phyloP scores from a whole-genome alignment of 1,139 yeast species.

The Pneumocystis sp. region DNA sequence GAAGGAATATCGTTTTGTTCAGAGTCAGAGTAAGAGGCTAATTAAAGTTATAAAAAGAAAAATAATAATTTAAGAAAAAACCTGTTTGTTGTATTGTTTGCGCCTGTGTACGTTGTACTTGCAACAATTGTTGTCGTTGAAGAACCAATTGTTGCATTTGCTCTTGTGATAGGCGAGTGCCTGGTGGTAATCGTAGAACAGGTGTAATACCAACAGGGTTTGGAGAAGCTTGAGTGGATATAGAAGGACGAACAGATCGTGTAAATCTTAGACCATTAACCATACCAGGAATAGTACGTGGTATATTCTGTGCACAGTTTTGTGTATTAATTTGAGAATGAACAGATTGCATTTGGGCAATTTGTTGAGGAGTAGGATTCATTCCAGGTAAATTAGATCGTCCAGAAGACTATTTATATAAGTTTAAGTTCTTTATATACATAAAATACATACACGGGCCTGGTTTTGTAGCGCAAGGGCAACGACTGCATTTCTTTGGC shows the following conservation, averaged over 20 bases:
- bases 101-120: neutral
- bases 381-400: neutral
- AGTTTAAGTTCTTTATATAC: neutral
- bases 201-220: slow-evolving; percentile 11
- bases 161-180: slow-evolving; percentile 18
- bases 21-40: neutral
- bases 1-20: neutral
- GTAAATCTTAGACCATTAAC: neutral
- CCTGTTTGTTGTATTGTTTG: neutral
- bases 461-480: slow-evolving; percentile 5
- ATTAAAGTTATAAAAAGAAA: neutral
- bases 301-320: neutral
- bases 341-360: neutral
- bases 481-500: slow-evolving; percentile 29
- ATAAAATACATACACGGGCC: neutral
- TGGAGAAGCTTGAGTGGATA: slow-evolving; percentile 5
- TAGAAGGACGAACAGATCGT: neutral
- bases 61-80: neutral
- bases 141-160: slow-evolving; percentile 19
- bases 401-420: neutral
- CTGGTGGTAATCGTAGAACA: slow-evolving; percentile 16
- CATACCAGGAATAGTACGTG: neutral
- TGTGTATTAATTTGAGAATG: neutral
- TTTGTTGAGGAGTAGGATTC: neutral
- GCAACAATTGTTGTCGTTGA: slow-evolving; percentile 7